Percentiles rank a stretch among this genome's conserved stretches.
phyloP scores from a whole-genome alignment of 768 basidiomycete species.

The Hebeloma cylindrosporum region DNA sequence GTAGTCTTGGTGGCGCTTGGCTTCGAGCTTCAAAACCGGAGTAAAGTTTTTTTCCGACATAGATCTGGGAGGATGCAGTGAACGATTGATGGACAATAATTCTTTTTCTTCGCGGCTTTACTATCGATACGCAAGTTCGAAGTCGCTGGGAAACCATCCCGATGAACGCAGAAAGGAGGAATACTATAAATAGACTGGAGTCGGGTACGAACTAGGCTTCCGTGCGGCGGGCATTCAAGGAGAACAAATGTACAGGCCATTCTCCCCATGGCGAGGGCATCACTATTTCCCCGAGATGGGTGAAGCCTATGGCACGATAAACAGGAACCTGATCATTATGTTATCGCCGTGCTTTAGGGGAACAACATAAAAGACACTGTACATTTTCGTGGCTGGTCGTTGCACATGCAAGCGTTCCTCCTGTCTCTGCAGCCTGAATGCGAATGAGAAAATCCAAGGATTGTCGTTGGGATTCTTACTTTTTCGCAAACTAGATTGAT shows the following conservation, averaged over 20 bases:
- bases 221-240: constrained; percentile 13
- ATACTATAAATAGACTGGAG: no score
- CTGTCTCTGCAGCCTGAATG: constrained; percentile 16
- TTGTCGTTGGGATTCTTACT: constrained; percentile 11
- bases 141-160: no score
- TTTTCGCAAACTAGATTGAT: constrained; percentile 28
- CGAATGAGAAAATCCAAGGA: neutral
- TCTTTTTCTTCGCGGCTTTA: no score
- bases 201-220: neutral
- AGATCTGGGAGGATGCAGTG: no score
- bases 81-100: no score
- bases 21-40: no score
- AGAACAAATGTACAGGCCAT: constrained; percentile 26
- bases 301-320: constrained; percentile 21
- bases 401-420: constrained; percentile 17
- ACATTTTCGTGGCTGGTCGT: constrained; percentile 25
- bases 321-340: constrained; percentile 19
- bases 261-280: constrained; percentile 29
- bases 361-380: no score
- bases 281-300: constrained; percentile 16
- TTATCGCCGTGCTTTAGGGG: no score
- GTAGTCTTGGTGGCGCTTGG: no score
- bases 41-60: no score
- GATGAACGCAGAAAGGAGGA: no score
- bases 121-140: no score